These are phyloP conservation scores for Cyberlindnera samutprakarnensis DNA, from an alignment of 805 yeast genomes.

Conservation along the genomic window DNA sequence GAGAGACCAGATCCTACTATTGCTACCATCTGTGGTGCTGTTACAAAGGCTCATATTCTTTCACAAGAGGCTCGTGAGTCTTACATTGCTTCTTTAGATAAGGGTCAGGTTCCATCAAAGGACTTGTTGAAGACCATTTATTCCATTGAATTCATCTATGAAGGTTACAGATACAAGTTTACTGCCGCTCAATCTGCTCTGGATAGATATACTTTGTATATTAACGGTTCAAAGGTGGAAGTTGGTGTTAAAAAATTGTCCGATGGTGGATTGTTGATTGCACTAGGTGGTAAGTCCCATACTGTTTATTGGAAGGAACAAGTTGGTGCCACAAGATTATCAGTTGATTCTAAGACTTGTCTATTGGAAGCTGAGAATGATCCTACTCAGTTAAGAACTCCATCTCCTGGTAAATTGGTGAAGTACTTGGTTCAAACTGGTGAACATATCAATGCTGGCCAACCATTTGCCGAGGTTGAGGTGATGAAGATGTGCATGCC, in stretches of 20 bases:
- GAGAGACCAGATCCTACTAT: slow-evolving; percentile 90
- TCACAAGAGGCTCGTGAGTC: slow-evolving; percentile 63
- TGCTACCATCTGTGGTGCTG: slow-evolving; percentile 97
- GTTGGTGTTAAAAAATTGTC: slow-evolving; percentile 84
- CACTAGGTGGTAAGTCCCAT: slow-evolving; percentile 89
- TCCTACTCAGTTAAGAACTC: slow-evolving; percentile 97
- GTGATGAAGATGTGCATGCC: slow-evolving; percentile 99
- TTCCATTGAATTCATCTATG: slow-evolving; percentile 93
- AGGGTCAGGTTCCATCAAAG: slow-evolving; percentile 91
- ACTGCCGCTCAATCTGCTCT: slow-evolving; percentile 90
- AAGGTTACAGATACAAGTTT: slow-evolving; percentile 86
- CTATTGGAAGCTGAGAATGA: slow-evolving; percentile 91
- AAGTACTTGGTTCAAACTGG: slow-evolving; percentile 92
- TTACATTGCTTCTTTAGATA: slow-evolving; percentile 73
- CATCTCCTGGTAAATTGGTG: slow-evolving; percentile 97
- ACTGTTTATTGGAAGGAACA: slow-evolving; percentile 98
- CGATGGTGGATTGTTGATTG: slow-evolving; percentile 88
- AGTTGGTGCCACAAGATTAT: slow-evolving; percentile 87
- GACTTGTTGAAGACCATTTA: slow-evolving; percentile 76
- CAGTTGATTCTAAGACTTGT: slow-evolving; percentile 94
- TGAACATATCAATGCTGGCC: slow-evolving; percentile 86
- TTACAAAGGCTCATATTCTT: slow-evolving; percentile 84
- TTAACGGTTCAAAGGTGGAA: slow-evolving; percentile 86
- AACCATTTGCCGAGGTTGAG: slow-evolving; percentile 96
- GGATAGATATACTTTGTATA: slow-evolving; percentile 80